A percentile compares a stretch with the other conserved stretches of the same genome.
Evolutionary conservation across 2,329 filamentous ascomycete species (phyloP).

Genomic region (Cladosporium sp.): DNA sequence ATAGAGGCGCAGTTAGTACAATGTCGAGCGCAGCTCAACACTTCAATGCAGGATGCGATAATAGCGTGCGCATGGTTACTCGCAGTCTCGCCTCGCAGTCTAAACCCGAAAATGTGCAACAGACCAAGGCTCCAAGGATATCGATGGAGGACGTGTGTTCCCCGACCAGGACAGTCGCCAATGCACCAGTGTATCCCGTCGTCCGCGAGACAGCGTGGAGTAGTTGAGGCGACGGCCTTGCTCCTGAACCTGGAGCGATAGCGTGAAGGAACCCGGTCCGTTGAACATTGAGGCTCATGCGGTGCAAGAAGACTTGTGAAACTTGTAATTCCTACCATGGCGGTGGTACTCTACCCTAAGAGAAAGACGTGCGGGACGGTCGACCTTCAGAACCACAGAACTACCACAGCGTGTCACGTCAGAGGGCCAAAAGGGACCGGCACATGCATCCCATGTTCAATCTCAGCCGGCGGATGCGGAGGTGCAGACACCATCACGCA

Average conservation of each 20-base stretch:
- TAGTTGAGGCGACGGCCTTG: conserved; percentile 3
- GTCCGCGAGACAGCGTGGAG: conserved; percentile 4
- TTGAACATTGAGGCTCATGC: neutral
- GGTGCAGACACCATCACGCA: conserved; percentile 1
- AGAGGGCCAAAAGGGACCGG: neutral
- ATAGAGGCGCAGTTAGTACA: neutral
- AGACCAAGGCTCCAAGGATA: neutral
- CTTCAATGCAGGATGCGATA: neutral
- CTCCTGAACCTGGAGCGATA: neutral
- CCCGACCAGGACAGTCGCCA: neutral
- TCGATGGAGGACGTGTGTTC: conserved; percentile 5
- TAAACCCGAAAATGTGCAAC: neutral
- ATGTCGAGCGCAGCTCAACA: conserved; percentile 3
- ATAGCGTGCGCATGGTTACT: too few species aligned
- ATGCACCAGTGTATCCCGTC: neutral
- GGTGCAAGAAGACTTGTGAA: neutral
- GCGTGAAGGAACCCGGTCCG: neutral
- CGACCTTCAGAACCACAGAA: neutral
- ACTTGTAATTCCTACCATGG: too few species aligned
- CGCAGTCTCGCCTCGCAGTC: neutral
- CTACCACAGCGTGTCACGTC: neutral
- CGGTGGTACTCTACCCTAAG: too few species aligned
- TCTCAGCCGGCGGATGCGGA: conserved; percentile 2
- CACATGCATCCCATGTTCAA: conserved; percentile 6
- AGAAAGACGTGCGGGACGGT: too few species aligned